Base-by-base conservation (phyloP, 73 alveolate genomes). In the Uronychia setigera region DNA sequence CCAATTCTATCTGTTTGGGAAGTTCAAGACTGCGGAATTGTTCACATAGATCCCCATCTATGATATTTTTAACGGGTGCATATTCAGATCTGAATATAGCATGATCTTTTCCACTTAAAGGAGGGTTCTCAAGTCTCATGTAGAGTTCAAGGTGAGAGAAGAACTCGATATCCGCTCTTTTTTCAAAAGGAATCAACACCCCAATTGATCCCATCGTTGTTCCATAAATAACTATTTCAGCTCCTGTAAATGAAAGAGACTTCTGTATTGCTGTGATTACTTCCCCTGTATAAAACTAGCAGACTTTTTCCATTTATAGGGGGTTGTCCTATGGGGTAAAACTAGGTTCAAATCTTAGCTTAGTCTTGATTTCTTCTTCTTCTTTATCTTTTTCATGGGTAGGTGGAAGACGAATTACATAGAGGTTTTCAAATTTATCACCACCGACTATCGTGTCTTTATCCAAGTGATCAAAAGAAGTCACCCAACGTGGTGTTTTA, bases 31-130 rank as follows among this genome's bases (percentile, higher is more conserved):
- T 59, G 57, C 94, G 91, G 88, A 86, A 98, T 95, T 94, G 95
- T 91, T 98, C 99, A 76, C 99, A 98, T n/a, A 98, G 87, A 88
- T 97, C 99, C 0, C 99, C 99, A 90, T 98, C 99, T 32, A 99
- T 96, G 28, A 97, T 95, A 84, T 94, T 97, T 74, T 93, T 96
- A 59, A 93, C 98, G 32, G 99, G 99, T 1, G 93, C 98, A 89
- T 87, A 93, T 31, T 95, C 89, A 25, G 98, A 93, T 88, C 99
- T 97, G 85, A 95, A 98, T 92, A 94, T 89, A 89, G 97, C 95
- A 89, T 98, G 99, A 80, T 99, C 99, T 82, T 99, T 95, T 58
- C 99, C 99, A 74, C 99, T 92, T 30, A 98, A 90, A 0, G 99
- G 99, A 78, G 93, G 98, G 82, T 95, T 94, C 92, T 99, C 99